Conservation (phyloP, 73 alveolate genomes). For the Urostyla sp. region DNA sequence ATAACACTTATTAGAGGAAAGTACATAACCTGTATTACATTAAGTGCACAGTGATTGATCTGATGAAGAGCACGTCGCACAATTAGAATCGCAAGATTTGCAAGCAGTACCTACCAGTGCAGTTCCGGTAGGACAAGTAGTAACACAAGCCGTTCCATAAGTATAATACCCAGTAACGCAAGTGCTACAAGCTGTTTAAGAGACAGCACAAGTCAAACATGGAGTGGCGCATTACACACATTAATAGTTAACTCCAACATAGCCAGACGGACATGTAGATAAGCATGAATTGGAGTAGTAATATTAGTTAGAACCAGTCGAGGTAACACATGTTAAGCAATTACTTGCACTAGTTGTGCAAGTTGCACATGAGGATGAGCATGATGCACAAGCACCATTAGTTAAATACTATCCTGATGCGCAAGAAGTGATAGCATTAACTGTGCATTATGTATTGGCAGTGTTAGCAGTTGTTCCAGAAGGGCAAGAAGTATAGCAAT, state of each 20-base stretch:
- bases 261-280: neutral
- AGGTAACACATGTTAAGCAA: neutral
- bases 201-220: neutral
- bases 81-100: neutral
- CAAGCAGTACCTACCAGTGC: neutral
- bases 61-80: neutral
- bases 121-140: neutral
- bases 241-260: neutral
- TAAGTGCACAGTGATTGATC: neutral
- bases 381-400: neutral
- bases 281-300: neutral
- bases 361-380: neutral
- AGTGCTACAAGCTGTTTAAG: neutral
- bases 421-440: too few relatives aligned
- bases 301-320: neutral
- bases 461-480: constrained; percentile 10
- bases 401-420: too few relatives aligned
- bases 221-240: neutral
- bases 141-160: neutral
- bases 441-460: neutral
- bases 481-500: constrained; percentile 28
- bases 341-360: neutral
- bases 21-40: neutral
- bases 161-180: neutral
- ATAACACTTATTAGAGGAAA: too few relatives aligned